Conservation (phyloP, 345 rosid species). For the Tarenaya hassleriana region DNA sequence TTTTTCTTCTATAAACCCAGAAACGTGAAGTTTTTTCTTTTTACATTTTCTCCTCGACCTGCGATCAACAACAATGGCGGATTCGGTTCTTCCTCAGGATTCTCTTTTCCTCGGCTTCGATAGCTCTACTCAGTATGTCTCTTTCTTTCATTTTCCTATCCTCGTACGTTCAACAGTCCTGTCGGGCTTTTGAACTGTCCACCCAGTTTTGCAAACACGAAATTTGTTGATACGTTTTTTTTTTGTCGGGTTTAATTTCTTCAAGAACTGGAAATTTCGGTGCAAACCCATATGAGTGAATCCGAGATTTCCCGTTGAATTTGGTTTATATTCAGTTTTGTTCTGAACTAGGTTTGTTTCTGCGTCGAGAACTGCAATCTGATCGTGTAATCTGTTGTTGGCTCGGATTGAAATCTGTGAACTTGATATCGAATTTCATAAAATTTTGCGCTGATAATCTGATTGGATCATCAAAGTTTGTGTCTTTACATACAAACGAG, state of each 20-base stretch:
- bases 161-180: neutral
- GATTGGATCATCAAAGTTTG: neutral
- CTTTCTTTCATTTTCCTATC: neutral
- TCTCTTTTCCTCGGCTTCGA: slow-evolving; percentile 88
- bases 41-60: slow-evolving; percentile 5
- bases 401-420: neutral
- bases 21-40: too few species aligned
- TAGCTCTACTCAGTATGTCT: slow-evolving; percentile 78
- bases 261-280: too few species aligned
- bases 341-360: neutral
- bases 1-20: too few species aligned
- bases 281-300: neutral
- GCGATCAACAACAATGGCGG: slow-evolving; percentile 37
- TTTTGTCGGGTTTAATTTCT: too few species aligned
- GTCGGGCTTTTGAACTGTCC: neutral
- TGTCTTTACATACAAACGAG: neutral
- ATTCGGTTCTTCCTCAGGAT: slow-evolving; percentile 51
- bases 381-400: neutral
- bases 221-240: neutral
- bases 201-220: neutral
- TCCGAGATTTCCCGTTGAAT: neutral
- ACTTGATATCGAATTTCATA: neutral
- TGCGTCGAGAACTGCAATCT: neutral
- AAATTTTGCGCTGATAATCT: neutral
- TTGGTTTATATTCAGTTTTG: neutral